Percentiles rank a stretch among this genome's conserved stretches.
Conservation (phyloP, 495 filamentous ascomycete species). For the Aspergillus bertholletiae region DNA sequence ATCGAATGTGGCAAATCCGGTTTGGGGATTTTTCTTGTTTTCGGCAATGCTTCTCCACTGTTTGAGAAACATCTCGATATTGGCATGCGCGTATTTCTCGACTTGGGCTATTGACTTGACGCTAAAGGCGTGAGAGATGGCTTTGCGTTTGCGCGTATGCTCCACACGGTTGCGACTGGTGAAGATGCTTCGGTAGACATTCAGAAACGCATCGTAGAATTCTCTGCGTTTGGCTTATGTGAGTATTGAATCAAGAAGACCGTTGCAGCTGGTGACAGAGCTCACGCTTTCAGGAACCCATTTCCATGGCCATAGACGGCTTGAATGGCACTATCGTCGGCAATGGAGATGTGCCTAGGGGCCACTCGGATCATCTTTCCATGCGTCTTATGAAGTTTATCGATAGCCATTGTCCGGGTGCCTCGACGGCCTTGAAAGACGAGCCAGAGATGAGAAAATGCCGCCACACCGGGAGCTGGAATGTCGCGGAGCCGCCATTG, state of each 20-base stretch:
- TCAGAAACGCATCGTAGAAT: conserved; percentile 91
- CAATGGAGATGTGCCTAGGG: conserved; percentile 58
- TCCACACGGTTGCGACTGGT: conserved; percentile 81
- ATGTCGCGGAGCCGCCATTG: conserved; percentile 61
- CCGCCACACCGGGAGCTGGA: conserved; percentile 62
- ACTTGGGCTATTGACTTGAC: conserved; percentile 80
- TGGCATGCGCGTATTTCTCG: conserved; percentile 83
- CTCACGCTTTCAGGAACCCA: conserved; percentile 69
- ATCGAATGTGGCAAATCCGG: conserved; percentile 61
- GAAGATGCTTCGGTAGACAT: conserved; percentile 82
- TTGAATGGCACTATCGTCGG: conserved; percentile 55
- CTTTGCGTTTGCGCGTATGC: conserved; percentile 88
- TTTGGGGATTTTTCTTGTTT: conserved; percentile 39
- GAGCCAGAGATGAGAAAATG: conserved; percentile 78
- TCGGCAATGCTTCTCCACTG: conserved; percentile 63
- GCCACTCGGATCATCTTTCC: conserved; percentile 59
- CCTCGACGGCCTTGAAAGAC: conserved; percentile 64
- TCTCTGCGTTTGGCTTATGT: conserved; percentile 41
- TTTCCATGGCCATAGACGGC: conserved; percentile 64
- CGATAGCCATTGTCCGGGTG: conserved; percentile 62
- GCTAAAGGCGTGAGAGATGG: conserved; percentile 82
- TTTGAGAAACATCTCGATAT: conserved; percentile 68
- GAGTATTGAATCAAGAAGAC: conserved; percentile 2
- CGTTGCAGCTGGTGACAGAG: neutral
- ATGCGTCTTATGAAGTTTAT: conserved; percentile 69